Evolutionary conservation across 139 green algal genomes (phyloP).

Genomic region (Haematococcus lacustris): DNA sequence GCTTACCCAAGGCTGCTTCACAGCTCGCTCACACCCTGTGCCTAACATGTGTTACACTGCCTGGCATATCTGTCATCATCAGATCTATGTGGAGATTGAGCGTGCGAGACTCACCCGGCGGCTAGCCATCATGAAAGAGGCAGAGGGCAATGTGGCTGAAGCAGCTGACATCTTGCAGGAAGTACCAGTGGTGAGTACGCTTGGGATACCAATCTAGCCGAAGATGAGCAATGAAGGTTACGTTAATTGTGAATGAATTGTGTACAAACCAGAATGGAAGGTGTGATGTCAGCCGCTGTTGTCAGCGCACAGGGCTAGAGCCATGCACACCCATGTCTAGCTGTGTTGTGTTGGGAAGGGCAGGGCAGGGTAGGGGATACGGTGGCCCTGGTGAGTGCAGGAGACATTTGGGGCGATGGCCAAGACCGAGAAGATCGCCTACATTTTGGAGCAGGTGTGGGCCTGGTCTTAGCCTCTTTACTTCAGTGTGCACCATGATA

Average conservation of each 20-base stretch:
- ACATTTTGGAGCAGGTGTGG: conserved; percentile 94
- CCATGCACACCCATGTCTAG: conserved; percentile 31
- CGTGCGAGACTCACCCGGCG: conserved; percentile 79
- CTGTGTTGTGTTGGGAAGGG: not conserved
- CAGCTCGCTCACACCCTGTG: too few relatives aligned
- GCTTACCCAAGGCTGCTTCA: too few relatives aligned
- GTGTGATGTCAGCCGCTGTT: not conserved
- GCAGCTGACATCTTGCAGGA: conserved; percentile 95
- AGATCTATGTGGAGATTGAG: conserved; percentile 99
- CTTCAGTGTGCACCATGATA: too few relatives aligned
- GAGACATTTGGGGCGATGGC: conserved; percentile 98
- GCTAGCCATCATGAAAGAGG: conserved; percentile 85
- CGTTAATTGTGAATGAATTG: too few relatives aligned
- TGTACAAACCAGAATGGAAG: not conserved
- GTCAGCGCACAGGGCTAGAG: conserved; percentile 13
- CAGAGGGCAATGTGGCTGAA: conserved; percentile 84
- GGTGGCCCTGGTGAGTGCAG: conserved; percentile 16
- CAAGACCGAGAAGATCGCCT: conserved; percentile 97
- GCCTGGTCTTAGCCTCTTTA: too few relatives aligned
- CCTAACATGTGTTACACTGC: too few relatives aligned
- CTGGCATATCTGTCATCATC: too few relatives aligned
- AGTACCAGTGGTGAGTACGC: conserved; percentile 84
- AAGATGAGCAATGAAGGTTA: too few relatives aligned
- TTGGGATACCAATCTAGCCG: too few relatives aligned
- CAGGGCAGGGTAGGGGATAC: not conserved